phyloP scores from a whole-genome alignment of 345 rosid species.

The Litchi chinensis region DNA sequence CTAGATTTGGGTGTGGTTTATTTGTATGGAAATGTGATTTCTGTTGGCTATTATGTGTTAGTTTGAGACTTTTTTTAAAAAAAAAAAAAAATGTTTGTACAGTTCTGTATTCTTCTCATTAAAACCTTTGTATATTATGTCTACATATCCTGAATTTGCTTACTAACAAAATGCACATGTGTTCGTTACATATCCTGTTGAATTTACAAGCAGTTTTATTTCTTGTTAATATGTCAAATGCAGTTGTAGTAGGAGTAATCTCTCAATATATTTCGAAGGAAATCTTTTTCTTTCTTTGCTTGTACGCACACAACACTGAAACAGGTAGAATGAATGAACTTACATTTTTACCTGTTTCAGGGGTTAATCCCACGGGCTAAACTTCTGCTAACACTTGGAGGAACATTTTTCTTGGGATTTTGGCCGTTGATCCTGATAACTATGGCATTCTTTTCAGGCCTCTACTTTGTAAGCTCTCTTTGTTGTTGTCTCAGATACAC shows the following conservation, averaged over 20 bases:
- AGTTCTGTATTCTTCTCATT: not conserved
- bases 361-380: constrained; percentile 91
- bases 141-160: not conserved
- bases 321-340: not conserved
- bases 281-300: not conserved
- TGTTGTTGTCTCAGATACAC: not conserved
- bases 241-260: not conserved
- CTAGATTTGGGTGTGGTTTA: not conserved
- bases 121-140: not conserved
- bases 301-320: not conserved
- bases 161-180: not conserved
- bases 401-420: constrained; percentile 88
- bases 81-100: not conserved
- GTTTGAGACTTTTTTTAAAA: not conserved
- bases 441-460: constrained; percentile 64
- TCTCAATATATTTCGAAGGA: not conserved
- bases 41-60: not conserved
- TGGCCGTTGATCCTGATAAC: constrained; percentile 83
- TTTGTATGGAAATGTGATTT: not conserved
- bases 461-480: constrained; percentile 68
- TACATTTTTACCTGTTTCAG: constrained; percentile 48
- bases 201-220: not conserved
- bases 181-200: not conserved
- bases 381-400: constrained; percentile 77
- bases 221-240: not conserved